These are phyloP conservation scores for Hygrophorus pudorinus DNA, from an alignment of 768 basidiomycete genomes.

Conservation along the genomic window DNA sequence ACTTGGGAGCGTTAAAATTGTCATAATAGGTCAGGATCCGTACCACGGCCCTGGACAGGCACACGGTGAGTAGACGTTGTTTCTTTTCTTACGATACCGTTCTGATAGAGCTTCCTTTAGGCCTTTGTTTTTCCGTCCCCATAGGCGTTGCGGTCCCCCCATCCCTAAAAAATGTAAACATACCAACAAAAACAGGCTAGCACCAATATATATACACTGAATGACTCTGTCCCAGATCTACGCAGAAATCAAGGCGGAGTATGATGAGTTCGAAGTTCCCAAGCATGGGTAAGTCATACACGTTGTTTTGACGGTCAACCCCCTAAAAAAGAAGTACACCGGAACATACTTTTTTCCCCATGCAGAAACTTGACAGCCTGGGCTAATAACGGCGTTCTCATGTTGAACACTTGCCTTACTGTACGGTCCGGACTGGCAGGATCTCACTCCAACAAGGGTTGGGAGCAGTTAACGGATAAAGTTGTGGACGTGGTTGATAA, in stretches of 20 bases:
- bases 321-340: constrained; percentile 1
- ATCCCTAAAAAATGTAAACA: constrained; percentile 68
- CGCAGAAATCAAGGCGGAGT: constrained; percentile 74
- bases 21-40: constrained; percentile 87
- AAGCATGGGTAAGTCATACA: constrained; percentile 63
- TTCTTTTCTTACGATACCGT: constrained; percentile 3
- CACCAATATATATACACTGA: constrained; percentile 5
- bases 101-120: constrained; percentile 26
- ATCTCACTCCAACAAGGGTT: constrained; percentile 79
- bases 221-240: constrained; percentile 53
- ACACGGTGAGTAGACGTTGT: constrained; percentile 45
- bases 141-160: constrained; percentile 67
- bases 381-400: constrained; percentile 80
- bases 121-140: constrained; percentile 86
- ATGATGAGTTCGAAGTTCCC: constrained; percentile 69
- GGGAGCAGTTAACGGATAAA: constrained; percentile 83
- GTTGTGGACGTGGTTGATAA: constrained; percentile 70
- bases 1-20: constrained; percentile 73
- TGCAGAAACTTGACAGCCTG: constrained; percentile 68
- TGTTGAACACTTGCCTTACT: constrained; percentile 89
- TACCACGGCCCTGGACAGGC: constrained; percentile 78
- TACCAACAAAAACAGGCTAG: background rate
- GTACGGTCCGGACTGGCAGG: constrained; percentile 67
- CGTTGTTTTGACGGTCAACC: constrained; percentile 1
- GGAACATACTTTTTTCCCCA: constrained; percentile 4